Conservation (phyloP, 805 yeast genomes). For the Candida lessepsii region DNA sequence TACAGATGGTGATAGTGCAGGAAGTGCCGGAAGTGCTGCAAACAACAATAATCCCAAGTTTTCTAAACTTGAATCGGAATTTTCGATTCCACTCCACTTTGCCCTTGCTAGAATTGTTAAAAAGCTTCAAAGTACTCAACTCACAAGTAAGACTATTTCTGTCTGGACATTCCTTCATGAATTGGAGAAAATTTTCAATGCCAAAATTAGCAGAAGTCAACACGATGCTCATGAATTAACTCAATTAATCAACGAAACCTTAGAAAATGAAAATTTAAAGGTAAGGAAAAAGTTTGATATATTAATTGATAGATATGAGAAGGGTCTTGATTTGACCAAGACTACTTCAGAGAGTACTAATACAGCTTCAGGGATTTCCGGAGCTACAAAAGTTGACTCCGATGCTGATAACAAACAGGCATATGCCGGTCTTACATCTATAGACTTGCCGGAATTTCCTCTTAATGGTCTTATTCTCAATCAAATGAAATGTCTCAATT, state of each 20-base stretch:
- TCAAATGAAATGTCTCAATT: slow-evolving; percentile 66
- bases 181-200: slow-evolving; percentile 68
- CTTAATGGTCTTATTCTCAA: slow-evolving; percentile 67
- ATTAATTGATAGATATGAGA: slow-evolving; percentile 16
- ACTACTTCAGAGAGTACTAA: slow-evolving; percentile 6
- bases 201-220: slow-evolving; percentile 72
- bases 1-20: slow-evolving; percentile 4
- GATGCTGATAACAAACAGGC: slow-evolving; percentile 3
- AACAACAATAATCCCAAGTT: slow-evolving; percentile 18
- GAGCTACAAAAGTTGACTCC: background rate
- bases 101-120: slow-evolving; percentile 52
- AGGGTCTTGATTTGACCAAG: slow-evolving; percentile 3
- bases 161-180: slow-evolving; percentile 79
- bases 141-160: slow-evolving; percentile 53
- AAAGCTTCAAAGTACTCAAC: slow-evolving; percentile 62
- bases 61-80: slow-evolving; percentile 21
- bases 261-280: slow-evolving; percentile 60
- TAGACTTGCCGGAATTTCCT: slow-evolving; percentile 63
- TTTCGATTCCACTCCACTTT: slow-evolving; percentile 52
- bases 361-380: slow-evolving; percentile 7
- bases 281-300: slow-evolving; percentile 34
- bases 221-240: slow-evolving; percentile 95
- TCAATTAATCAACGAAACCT: slow-evolving; percentile 74
- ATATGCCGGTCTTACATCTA: slow-evolving; percentile 17
- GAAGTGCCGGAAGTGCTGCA: slow-evolving; percentile 1